These are phyloP conservation scores for Erucastrum elatum DNA, from an alignment of 345 rosid genomes.

Conservation along the genomic window DNA sequence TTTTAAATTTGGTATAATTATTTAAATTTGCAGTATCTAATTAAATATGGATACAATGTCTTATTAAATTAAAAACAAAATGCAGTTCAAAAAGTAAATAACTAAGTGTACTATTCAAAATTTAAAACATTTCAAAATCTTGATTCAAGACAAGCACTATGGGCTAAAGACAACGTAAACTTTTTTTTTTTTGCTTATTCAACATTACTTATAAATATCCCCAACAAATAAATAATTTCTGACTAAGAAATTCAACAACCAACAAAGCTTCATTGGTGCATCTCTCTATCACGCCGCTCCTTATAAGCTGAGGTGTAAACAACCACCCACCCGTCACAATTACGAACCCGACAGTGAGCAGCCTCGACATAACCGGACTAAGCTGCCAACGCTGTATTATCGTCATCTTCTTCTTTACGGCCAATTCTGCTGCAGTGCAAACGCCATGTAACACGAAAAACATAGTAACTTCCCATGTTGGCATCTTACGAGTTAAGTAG, in stretches of 20 bases:
- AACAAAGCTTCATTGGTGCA: slow-evolving; percentile 11
- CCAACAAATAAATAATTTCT: neutral
- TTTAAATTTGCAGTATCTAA: too few relatives aligned
- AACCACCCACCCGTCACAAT: slow-evolving; percentile 37
- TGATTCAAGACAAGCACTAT: too few relatives aligned
- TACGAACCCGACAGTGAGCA: slow-evolving; percentile 41
- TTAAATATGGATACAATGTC: too few relatives aligned
- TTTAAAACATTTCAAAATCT: too few relatives aligned
- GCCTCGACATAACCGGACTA: slow-evolving; percentile 27
- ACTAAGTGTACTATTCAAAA: too few relatives aligned
- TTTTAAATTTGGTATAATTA: too few relatives aligned
- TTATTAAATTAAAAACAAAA: too few relatives aligned
- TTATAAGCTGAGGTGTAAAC: slow-evolving; percentile 39
- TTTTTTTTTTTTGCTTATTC: too few relatives aligned
- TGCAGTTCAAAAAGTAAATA: too few relatives aligned
- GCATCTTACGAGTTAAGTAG: slow-evolving; percentile 27
- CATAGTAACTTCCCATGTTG: slow-evolving; percentile 42
- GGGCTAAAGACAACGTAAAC: too few relatives aligned
- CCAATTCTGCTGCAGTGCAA: slow-evolving; percentile 38
- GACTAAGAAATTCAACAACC: slow-evolving; percentile 10
- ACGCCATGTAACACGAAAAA: slow-evolving; percentile 45
- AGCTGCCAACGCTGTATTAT: slow-evolving; percentile 17
- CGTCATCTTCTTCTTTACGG: slow-evolving; percentile 34
- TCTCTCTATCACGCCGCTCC: slow-evolving; percentile 29
- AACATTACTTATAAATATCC: too few relatives aligned